Evolutionary conservation across 768 basidiomycete genomes (phyloP), one percentile per base, ranked within the genome.

Genomic region (Russula virescens): DNA sequence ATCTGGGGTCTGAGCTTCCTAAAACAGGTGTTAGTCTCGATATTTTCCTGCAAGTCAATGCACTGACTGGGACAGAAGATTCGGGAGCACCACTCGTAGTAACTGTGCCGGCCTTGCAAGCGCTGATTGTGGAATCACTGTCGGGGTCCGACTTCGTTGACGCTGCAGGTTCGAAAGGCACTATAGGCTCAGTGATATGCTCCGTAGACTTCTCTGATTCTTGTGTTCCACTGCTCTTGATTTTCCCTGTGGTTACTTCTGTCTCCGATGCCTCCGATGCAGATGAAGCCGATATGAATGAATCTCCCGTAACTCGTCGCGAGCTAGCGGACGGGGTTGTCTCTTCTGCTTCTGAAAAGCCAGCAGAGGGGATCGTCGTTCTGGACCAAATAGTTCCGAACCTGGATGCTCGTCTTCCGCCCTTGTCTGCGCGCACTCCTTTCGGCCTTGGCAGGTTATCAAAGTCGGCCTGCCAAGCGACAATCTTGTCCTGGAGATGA

Each of bases 401-500:
- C 14, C 53, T 79, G 23, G 89, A 87, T 5, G 79, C 70, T 64
- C 83, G 78, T 58, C 83, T 83, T 42, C 76, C 75, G 57, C 72
- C 77, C 67, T 70, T 81, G 60, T 85, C 86, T 14, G 72, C 80
- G 14, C 74, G 65, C 1, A 74, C 68, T 71, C 80, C 77, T 68
- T 83, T 87, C 59, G 81, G 86, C 69, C 88, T 91, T 8, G 88
- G 88, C 31, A 98, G 79, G 55, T 85, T 83, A 68, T 93, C 89
- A 67, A 96, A 94, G 71, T 98, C 94, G 64, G 83, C 83, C 73
- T 99, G 94, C 91, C 95, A 98, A n/a, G 89, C 91, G 18, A 96
- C 92, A 51, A 96, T 92, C 72, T 88, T 89, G 68, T 96, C 93
- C 75, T 98, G 96, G 50, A 94, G 81, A 63, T 86, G 86, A 1